Conservation (phyloP, 129 eudicot genomes). For the Silybum marianum region DNA sequence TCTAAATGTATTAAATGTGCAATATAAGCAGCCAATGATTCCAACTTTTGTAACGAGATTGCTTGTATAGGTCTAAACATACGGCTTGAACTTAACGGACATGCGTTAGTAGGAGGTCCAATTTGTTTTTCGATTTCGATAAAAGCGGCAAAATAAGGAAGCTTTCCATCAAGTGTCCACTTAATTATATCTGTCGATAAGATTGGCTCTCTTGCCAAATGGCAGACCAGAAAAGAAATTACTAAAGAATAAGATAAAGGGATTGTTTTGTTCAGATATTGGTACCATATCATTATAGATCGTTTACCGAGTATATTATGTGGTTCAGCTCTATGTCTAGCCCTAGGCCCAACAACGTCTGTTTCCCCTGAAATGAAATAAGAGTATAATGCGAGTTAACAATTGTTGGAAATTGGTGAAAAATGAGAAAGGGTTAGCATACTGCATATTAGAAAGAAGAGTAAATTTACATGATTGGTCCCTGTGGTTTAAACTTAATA, state of each 20-base stretch:
- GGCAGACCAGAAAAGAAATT: conserved; percentile 68
- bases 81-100: conserved; percentile 58
- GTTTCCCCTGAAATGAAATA: conserved; percentile 47
- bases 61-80: conserved; percentile 67
- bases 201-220: conserved; percentile 72
- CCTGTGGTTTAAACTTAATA: too few species aligned
- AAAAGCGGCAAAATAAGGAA: conserved; percentile 78
- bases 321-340: conserved; percentile 50
- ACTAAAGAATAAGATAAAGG: conserved; percentile 67
- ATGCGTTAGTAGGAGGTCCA: conserved; percentile 47
- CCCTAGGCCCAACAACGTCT: conserved; percentile 19
- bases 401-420: not conserved
- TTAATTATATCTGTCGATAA: conserved; percentile 66
- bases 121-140: conserved; percentile 58
- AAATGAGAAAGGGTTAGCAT: not conserved
- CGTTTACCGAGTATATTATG: conserved; percentile 60
- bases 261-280: conserved; percentile 48
- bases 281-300: conserved; percentile 65
- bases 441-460: too few species aligned
- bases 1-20: conserved; percentile 55
- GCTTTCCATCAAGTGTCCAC: conserved; percentile 75
- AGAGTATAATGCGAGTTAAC: conserved; percentile 15
- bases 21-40: conserved; percentile 62
- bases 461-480: too few species aligned
- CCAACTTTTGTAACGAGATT: conserved; percentile 59